Percentiles rank a stretch among this genome's conserved stretches.
These are phyloP conservation scores for Aspergillus fischeri DNA, from an alignment of 2,329 filamentous ascomycete genomes.

Conservation along the genomic window DNA sequence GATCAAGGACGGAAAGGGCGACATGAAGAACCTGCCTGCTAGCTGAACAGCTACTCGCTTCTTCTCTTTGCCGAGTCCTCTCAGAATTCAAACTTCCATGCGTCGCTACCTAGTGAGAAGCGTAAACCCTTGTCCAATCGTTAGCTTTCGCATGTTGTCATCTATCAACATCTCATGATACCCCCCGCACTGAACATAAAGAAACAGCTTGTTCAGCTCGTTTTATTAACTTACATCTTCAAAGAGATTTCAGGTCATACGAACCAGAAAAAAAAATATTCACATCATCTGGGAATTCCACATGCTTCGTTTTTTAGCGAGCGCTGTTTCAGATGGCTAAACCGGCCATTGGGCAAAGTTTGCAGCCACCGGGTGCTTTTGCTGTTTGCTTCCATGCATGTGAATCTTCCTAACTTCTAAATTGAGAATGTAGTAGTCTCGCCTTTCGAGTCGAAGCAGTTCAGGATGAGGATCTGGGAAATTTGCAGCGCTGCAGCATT, in stretches of 20 bases:
- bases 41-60: constrained; percentile 28
- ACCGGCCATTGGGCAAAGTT: neutral
- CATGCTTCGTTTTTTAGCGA: neutral
- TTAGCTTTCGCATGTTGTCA: neutral
- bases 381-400: neutral
- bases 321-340: neutral
- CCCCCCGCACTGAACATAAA: neutral
- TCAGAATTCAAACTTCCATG: neutral
- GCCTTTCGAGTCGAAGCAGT: neutral
- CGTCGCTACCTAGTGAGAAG: neutral
- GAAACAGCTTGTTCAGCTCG: neutral
- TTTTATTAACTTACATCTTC: neutral
- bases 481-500: neutral
- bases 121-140: neutral
- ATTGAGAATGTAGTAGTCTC: neutral
- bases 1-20: constrained; percentile 67
- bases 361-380: neutral
- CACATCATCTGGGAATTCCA: neutral
- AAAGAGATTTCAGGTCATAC: neutral
- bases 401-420: neutral
- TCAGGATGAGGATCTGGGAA: neutral
- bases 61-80: neutral
- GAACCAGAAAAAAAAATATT: neutral
- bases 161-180: neutral
- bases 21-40: constrained; percentile 65